Conservation (phyloP, 768 basidiomycete species). For the Tremella fuciformis region DNA sequence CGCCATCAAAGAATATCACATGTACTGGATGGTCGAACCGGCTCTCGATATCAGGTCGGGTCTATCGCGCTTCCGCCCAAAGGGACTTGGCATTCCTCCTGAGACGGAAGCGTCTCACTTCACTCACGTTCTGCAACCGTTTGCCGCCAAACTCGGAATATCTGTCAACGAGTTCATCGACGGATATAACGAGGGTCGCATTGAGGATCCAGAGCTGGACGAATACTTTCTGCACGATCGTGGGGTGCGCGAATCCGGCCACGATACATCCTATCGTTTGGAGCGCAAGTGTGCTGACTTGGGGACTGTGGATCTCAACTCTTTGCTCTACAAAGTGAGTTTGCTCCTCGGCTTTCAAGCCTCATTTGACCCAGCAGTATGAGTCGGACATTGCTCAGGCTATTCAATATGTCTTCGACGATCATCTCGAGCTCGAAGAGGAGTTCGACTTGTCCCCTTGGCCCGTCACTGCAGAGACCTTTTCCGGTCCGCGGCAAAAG, state of each 20-base stretch:
- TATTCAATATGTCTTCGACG: conserved; percentile 90
- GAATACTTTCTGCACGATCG: conserved; percentile 98
- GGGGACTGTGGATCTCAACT: conserved; percentile 91
- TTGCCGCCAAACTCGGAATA: conserved; percentile 83
- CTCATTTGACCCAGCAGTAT: conserved; percentile 56
- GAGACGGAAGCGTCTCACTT: conserved; percentile 99
- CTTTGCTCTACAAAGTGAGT: conserved; percentile 77
- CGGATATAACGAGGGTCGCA: conserved; percentile 79
- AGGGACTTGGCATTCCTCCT: conserved; percentile 91
- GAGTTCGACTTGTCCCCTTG: conserved; percentile 88
- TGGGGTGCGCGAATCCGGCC: conserved; percentile 91
- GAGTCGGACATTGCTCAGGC: conserved; percentile 98
- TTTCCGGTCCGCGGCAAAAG: conserved; percentile 52
- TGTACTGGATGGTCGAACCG: conserved; percentile 91
- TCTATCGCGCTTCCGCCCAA: conserved; percentile 88
- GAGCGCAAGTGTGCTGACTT: conserved; percentile 97
- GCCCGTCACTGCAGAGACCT: conserved; percentile 58
- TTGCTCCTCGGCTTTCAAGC: no score
- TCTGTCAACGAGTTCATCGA: conserved; percentile 95
- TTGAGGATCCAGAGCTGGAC: conserved; percentile 84
- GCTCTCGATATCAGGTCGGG: conserved; percentile 93
- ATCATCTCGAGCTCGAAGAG: conserved; percentile 85
- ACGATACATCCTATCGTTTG: conserved; percentile 94
- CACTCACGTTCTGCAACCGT: conserved; percentile 94
- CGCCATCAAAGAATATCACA: conserved; percentile 98